Conservation (phyloP, 2,329 filamentous ascomycete species). For the Coniochaeta pulveracea region DNA sequence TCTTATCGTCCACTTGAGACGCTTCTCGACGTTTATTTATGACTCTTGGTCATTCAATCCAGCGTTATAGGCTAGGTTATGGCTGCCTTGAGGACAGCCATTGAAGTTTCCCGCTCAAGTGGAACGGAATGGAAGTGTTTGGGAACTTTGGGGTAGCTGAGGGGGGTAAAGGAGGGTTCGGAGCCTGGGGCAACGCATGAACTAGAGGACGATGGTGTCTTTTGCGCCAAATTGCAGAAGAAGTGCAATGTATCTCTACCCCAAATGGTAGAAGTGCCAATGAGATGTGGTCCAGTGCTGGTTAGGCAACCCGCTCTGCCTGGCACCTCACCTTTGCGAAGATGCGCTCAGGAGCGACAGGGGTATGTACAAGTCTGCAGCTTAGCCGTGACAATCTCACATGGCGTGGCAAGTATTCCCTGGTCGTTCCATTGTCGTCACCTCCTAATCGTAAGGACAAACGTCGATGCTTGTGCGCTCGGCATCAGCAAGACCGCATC, state of each 20-base stretch:
- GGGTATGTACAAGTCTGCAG: conserved; percentile 2
- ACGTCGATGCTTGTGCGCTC: no score
- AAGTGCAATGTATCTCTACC: conserved; percentile 5
- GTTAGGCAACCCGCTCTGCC: conserved; percentile 10
- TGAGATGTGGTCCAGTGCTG: neutral
- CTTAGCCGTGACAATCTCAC: neutral
- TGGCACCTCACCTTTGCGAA: conserved; percentile 9
- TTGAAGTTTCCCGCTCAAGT: neutral
- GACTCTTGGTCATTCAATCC: neutral
- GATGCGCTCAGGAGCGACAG: conserved; percentile 4
- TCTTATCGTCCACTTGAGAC: conserved; percentile 3
- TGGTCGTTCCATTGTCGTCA: no score
- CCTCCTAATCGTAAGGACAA: no score
- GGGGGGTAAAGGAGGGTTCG: neutral
- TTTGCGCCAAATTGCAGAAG: neutral
- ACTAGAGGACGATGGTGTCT: conserved; percentile 5
- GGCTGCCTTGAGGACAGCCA: conserved; percentile 2
- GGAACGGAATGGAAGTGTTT: conserved; percentile 1
- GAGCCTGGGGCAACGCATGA: conserved; percentile 2
- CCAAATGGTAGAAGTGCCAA: conserved; percentile 3
- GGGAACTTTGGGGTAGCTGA: neutral
- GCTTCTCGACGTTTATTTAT: conserved; percentile 3
- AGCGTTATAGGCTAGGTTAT: conserved; percentile 1
- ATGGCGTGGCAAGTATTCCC: no score
- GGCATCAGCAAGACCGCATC: neutral